Percentiles rank a stretch among this genome's conserved stretches.
phyloP scores from a whole-genome alignment of 495 filamentous ascomycete species.

The Penicillium dipodomyicola region DNA sequence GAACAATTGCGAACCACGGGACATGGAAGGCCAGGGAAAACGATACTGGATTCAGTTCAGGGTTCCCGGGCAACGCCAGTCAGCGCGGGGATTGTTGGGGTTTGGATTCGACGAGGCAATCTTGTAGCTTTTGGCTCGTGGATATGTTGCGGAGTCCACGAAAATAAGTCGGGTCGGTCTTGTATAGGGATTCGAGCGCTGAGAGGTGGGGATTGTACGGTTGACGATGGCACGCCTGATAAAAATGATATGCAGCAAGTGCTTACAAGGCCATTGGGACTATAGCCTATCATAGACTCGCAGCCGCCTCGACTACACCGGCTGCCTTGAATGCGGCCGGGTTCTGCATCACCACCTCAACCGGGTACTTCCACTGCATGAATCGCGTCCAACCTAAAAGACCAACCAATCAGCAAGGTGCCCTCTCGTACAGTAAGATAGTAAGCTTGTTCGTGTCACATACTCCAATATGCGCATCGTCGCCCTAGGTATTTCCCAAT shows the following conservation, averaged over 20 bases:
- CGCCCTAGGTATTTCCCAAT: constrained; percentile 89
- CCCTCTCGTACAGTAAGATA: neutral
- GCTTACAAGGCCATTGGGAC: neutral
- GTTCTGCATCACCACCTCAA: constrained; percentile 59
- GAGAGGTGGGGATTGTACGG: neutral
- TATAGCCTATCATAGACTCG: constrained; percentile 55
- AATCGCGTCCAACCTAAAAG: constrained; percentile 66
- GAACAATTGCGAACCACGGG: neutral
- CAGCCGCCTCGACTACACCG: constrained; percentile 68
- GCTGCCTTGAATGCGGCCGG: constrained; percentile 59
- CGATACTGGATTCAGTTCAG: neutral
- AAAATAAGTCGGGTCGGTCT: constrained; percentile 6
- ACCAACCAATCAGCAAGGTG: neutral
- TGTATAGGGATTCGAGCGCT: neutral
- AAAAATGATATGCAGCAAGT: neutral
- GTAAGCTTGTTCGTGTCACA: constrained; percentile 9
- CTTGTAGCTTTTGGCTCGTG: neutral
- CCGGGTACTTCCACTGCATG: constrained; percentile 77
- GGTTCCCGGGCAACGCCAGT: neutral
- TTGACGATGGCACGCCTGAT: neutral
- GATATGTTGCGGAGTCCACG: neutral
- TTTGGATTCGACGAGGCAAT: neutral
- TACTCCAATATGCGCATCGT: constrained; percentile 96
- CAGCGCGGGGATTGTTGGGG: neutral
- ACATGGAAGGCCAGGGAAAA: neutral